These are phyloP conservation scores for Magnaporthiopsis poae DNA, from an alignment of 2,329 filamentous ascomycete genomes.

Conservation along the genomic window DNA sequence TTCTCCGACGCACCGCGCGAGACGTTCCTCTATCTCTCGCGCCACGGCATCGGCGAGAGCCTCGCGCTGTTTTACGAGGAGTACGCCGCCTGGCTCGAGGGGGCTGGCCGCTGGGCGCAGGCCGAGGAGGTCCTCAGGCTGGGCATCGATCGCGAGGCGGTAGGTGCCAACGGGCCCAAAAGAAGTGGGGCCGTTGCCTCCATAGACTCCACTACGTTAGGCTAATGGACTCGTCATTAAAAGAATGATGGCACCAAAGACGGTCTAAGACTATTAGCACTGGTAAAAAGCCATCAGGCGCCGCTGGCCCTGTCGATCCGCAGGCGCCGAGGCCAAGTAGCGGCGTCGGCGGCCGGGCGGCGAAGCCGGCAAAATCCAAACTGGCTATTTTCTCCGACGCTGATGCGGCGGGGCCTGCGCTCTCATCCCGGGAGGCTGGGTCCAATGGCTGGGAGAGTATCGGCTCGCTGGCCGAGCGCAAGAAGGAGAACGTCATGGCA, in stretches of 20 bases:
- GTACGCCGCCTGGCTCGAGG: conserved; percentile 86
- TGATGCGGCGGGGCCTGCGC: conserved; percentile 47
- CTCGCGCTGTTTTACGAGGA: conserved; percentile 94
- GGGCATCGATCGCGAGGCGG: conserved; percentile 83
- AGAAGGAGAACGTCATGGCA: conserved; percentile 85
- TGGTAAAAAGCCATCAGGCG: no score
- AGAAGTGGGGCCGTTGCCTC: no score
- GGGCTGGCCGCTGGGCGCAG: conserved; percentile 72
- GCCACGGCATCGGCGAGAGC: conserved; percentile 75
- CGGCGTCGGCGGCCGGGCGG: conserved; percentile 37
- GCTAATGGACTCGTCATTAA: no score
- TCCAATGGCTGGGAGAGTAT: conserved; percentile 86
- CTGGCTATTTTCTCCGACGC: conserved; percentile 84
- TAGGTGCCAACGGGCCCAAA: no score
- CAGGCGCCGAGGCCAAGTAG: conserved; percentile 45
- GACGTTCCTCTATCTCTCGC: conserved; percentile 80
- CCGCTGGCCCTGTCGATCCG: conserved; percentile 44
- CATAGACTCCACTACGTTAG: no score
- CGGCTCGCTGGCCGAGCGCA: conserved; percentile 73
- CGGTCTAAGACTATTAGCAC: no score
- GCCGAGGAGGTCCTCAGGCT: conserved; percentile 89
- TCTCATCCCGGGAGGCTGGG: conserved; percentile 40
- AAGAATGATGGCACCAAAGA: no score
- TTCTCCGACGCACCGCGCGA: conserved; percentile 91
- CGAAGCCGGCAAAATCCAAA: conserved; percentile 66